phyloP scores from a whole-genome alignment of 1,139 yeast genomes.

The Sugiyamaella japonica region DNA sequence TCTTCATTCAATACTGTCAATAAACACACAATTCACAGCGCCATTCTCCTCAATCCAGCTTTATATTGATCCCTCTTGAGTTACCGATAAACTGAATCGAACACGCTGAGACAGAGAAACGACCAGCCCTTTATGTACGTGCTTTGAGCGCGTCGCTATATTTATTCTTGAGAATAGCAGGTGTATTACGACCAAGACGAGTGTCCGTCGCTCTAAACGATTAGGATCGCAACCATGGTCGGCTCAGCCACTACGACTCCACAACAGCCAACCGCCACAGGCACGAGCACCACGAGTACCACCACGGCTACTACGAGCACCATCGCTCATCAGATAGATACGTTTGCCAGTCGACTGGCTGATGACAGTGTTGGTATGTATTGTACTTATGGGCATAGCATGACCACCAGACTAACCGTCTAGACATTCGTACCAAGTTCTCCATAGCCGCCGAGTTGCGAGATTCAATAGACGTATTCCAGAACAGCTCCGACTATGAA shows the following conservation, averaged over 20 bases:
- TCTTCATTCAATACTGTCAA: not conserved
- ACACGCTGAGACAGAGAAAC: not conserved
- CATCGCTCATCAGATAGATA: constrained; percentile 49
- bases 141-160: not conserved
- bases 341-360: constrained; percentile 59
- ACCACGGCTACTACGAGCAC: not conserved
- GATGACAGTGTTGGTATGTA: constrained; percentile 44
- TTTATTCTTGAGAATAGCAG: too few relatives aligned
- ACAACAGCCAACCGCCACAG: not conserved
- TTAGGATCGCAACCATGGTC: not conserved
- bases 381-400: not conserved
- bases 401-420: not conserved
- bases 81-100: not conserved
- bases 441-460: constrained; percentile 75
- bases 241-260: not conserved
- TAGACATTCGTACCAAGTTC: constrained; percentile 60
- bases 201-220: too few relatives aligned
- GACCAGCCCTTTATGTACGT: not conserved
- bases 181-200: too few relatives aligned
- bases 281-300: not conserved
- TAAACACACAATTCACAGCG: too few relatives aligned
- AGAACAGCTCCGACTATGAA: constrained; percentile 77
- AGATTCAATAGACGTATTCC: constrained; percentile 81
- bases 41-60: not conserved
- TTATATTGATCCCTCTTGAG: not conserved